These are phyloP conservation scores for Fusarium torreyae DNA, from an alignment of 2,329 filamentous ascomycete genomes.

Conservation along the genomic window DNA sequence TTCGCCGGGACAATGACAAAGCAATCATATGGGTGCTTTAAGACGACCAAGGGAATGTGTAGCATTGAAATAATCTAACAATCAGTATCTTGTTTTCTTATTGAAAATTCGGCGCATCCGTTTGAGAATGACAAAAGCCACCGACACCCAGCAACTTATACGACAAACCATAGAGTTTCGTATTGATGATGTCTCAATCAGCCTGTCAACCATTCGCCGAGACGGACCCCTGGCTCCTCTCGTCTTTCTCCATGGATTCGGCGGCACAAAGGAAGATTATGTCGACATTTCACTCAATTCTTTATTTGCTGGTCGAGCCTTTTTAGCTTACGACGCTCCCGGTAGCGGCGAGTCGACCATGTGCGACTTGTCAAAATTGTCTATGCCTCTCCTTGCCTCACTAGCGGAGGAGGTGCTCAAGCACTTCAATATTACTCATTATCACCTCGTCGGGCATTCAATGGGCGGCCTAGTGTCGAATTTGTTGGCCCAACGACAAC, in stretches of 20 bases:
- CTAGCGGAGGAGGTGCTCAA: neutral
- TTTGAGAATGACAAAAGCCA: neutral
- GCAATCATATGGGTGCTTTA: too few relatives aligned
- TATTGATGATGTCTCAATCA: neutral
- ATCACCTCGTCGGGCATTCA: neutral
- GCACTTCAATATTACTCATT: neutral
- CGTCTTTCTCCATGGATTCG: slow-evolving; percentile 1
- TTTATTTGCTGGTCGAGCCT: neutral
- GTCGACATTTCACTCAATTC: slow-evolving; percentile 1
- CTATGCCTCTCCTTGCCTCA: slow-evolving; percentile 1
- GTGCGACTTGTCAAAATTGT: neutral
- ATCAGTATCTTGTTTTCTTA: too few relatives aligned
- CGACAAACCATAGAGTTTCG: neutral
- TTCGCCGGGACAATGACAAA: neutral
- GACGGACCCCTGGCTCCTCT: neutral
- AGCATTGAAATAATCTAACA: too few relatives aligned
- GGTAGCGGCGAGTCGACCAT: slow-evolving; percentile 2
- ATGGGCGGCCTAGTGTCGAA: neutral
- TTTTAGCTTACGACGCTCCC: neutral
- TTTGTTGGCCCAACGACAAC: neutral
- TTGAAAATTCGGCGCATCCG: too few relatives aligned
- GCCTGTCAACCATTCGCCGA: neutral
- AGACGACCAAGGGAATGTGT: too few relatives aligned
- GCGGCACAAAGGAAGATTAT: slow-evolving; percentile 6
- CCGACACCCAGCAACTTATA: neutral